These are phyloP conservation scores for Euclidium syriacum DNA, from an alignment of 345 rosid genomes.

Conservation along the genomic window DNA sequence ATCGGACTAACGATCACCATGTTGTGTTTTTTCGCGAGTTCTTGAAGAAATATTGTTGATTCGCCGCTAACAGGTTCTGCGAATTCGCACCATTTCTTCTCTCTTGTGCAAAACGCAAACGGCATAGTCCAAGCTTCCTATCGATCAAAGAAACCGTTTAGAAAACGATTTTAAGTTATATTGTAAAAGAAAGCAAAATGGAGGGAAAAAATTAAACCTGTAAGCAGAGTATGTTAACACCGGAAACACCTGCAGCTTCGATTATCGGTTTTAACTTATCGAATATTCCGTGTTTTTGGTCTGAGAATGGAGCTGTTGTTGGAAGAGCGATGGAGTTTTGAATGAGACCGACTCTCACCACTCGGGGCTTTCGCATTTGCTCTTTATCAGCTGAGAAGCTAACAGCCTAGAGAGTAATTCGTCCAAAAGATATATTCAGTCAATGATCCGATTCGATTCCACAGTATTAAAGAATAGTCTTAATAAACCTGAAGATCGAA, in stretches of 20 bases:
- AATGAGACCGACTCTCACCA: conserved; percentile 86
- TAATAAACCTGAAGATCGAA: conserved; percentile 75
- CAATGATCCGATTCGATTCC: not conserved
- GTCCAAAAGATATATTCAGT: not conserved
- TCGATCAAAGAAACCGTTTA: no score
- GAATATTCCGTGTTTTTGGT: conserved; percentile 62
- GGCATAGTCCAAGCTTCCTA: conserved; percentile 99
- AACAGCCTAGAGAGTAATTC: conserved; percentile 45
- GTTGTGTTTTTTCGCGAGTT: conserved; percentile 61
- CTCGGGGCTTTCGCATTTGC: conserved; percentile 58
- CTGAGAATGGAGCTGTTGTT: conserved; percentile 59
- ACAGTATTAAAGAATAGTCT: no score
- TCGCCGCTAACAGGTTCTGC: conserved; percentile 90
- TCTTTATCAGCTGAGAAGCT: conserved; percentile 70
- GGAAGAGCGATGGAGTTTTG: conserved; percentile 87
- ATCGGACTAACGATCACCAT: conserved; percentile 89
- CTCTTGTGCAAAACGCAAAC: conserved; percentile 93
- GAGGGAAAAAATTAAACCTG: conserved; percentile 40
- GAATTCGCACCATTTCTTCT: conserved; percentile 95
- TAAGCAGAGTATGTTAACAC: conserved; percentile 86
- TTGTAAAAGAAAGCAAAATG: not conserved
- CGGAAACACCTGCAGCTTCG: conserved; percentile 82
- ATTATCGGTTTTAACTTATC: conserved; percentile 69
- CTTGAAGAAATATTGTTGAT: conserved; percentile 80
- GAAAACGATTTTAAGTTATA: not conserved